A percentile compares a stretch with the other conserved stretches of the same genome.
Evolutionary conservation across 192 early-diverging fungal genomes (phyloP).

Genomic region (Coemansia nantahalensis): DNA sequence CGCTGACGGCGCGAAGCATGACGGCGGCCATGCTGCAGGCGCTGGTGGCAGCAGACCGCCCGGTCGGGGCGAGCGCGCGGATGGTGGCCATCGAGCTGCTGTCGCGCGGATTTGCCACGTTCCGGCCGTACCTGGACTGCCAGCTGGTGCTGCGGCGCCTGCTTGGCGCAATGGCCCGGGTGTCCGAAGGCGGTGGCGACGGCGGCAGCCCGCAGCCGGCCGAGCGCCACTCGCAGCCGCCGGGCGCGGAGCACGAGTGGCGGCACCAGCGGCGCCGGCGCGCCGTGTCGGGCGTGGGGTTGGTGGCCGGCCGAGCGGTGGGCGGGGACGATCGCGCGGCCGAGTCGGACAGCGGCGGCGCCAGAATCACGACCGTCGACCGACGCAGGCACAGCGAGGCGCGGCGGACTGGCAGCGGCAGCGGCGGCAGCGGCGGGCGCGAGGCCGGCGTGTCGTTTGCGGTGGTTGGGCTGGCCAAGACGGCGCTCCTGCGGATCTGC

Average conservation of each 20-base stretch:
- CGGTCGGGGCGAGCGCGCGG: constrained; percentile 10
- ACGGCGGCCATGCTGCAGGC: constrained; percentile 46
- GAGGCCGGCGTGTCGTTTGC: constrained; percentile 31
- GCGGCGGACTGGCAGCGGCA: no score
- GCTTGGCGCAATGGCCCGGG: constrained; percentile 27
- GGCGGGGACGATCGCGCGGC: no score
- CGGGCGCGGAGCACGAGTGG: no score
- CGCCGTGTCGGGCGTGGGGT: constrained; percentile 23
- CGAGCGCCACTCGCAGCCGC: no score
- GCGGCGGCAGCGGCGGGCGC: not conserved
- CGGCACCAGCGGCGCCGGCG: constrained; percentile 1
- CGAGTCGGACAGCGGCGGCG: no score
- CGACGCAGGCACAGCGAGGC: no score
- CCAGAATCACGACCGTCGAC: no score
- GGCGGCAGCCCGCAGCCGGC: no score
- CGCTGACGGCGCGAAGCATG: constrained; percentile 48
- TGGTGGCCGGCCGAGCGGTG: not conserved
- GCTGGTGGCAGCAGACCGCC: constrained; percentile 15
- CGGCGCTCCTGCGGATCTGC: constrained; percentile 45
- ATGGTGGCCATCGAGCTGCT: constrained; percentile 47
- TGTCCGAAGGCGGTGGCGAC: no score
- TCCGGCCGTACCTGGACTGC: constrained; percentile 47
- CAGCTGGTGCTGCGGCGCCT: constrained; percentile 30
- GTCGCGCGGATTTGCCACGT: constrained; percentile 42
- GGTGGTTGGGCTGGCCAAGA: constrained; percentile 36